Conservation (phyloP, 257 asterid species). For the Scutellaria barbata region DNA sequence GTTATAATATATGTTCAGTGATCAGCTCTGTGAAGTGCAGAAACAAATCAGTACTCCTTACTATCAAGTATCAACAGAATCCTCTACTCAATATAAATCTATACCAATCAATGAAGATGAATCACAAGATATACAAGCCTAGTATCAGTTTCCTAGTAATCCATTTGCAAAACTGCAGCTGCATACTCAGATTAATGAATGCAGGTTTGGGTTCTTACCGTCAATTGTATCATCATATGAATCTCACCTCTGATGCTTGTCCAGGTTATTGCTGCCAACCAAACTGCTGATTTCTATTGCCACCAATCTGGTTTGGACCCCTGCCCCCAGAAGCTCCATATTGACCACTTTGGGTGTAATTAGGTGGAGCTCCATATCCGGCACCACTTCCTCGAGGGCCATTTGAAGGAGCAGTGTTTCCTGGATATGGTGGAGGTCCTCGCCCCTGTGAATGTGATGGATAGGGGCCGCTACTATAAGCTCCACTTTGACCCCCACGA, state of each 20-base stretch:
- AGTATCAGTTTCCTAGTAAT: slow-evolving; percentile 17
- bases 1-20: not conserved
- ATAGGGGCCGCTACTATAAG: slow-evolving; percentile 57
- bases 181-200: not conserved
- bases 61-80: not conserved
- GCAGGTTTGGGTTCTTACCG: slow-evolving; percentile 12
- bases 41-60: not conserved
- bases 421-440: slow-evolving; percentile 70
- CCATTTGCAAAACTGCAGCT: slow-evolving; percentile 29
- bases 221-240: not conserved
- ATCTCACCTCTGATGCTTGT: not conserved
- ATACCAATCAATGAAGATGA: not conserved
- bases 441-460: slow-evolving; percentile 78
- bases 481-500: slow-evolving; percentile 74
- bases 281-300: slow-evolving; percentile 83
- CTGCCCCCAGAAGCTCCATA: slow-evolving; percentile 76
- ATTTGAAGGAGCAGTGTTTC: slow-evolving; percentile 52
- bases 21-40: not conserved
- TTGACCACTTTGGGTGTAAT: slow-evolving; percentile 69
- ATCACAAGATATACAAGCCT: slow-evolving; percentile 33
- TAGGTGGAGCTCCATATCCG: slow-evolving; percentile 75
- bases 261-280: slow-evolving; percentile 78
- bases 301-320: slow-evolving; percentile 59
- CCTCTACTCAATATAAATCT: slow-evolving; percentile 23
- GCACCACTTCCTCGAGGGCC: slow-evolving; percentile 67